These are phyloP conservation scores for Trichoderma aggressivum DNA, from an alignment of 2,329 filamentous ascomycete species.

Conservation along the genomic window DNA sequence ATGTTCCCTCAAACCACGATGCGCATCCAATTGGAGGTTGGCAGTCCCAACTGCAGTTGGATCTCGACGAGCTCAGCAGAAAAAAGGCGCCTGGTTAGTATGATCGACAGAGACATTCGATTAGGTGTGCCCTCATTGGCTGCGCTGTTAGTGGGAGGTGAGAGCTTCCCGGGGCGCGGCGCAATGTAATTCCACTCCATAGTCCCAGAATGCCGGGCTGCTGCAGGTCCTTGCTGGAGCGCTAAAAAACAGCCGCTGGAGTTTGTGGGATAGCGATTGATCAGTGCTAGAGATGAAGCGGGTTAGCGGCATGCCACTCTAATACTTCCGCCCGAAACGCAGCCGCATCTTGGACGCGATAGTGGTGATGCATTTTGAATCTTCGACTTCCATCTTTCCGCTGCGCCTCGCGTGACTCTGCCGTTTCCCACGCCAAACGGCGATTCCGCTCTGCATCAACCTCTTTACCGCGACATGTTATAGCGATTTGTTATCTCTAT, in stretches of 20 bases:
- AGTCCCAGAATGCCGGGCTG: neutral
- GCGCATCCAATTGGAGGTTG: conserved; percentile 10
- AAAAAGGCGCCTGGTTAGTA: conserved; percentile 19
- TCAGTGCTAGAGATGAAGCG: neutral
- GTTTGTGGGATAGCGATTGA: neutral
- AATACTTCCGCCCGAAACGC: neutral
- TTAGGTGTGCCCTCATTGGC: conserved; percentile 22
- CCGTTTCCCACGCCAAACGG: neutral
- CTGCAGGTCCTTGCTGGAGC: neutral
- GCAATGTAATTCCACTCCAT: conserved; percentile 18
- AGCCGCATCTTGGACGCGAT: conserved; percentile 1
- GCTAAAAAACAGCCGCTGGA: neutral
- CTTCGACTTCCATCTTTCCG: neutral
- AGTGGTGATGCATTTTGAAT: neutral
- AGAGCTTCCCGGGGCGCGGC: conserved; percentile 16
- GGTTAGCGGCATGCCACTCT: conserved; percentile 2
- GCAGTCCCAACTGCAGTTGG: neutral
- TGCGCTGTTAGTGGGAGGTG: neutral
- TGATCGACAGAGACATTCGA: conserved; percentile 13
- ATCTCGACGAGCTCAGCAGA: neutral
- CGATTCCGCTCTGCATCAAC: neutral
- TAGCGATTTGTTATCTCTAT: conserved; percentile 20
- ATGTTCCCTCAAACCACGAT: conserved; percentile 20
- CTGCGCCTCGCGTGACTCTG: conserved; percentile 8
- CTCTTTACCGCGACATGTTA: conserved; percentile 26